phyloP scores from a whole-genome alignment of 257 asterid species.

The Nicotiana paniculata region DNA sequence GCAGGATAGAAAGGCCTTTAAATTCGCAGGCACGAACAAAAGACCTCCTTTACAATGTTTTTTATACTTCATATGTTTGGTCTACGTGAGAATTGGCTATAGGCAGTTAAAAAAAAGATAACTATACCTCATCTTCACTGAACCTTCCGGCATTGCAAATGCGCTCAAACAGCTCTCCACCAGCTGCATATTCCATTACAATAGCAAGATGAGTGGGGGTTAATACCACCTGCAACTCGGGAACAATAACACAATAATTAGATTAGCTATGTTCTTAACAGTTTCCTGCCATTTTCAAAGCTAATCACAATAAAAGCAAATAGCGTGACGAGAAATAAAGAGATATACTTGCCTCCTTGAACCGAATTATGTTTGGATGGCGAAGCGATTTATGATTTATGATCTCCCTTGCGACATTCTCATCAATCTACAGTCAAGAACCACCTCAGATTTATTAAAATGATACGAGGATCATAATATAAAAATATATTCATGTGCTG shows the following conservation, averaged over 20 bases:
- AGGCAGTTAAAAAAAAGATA: neutral
- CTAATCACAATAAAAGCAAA: neutral
- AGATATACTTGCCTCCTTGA: conserved; percentile 41
- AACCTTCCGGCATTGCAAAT: conserved; percentile 79
- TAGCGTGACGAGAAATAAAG: neutral
- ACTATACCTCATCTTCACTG: conserved; percentile 70
- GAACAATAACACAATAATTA: neutral
- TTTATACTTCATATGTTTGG: neutral
- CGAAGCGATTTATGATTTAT: conserved; percentile 70
- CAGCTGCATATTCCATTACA: conserved; percentile 83
- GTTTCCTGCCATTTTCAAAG: neutral
- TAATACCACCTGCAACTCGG: conserved; percentile 42
- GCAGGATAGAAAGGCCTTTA: neutral
- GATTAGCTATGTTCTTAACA: neutral
- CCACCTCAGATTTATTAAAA: neutral
- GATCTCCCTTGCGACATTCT: conserved; percentile 80
- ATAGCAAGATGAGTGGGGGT: conserved; percentile 78
- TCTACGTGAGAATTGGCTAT: neutral
- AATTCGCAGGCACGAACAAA: neutral
- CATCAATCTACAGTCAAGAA: conserved; percentile 47
- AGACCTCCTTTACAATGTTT: neutral
- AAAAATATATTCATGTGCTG: neutral
- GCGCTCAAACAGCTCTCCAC: conserved; percentile 80
- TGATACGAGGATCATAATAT: neutral
- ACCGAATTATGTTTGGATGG: conserved; percentile 36